phyloP scores from a whole-genome alignment of 2,329 filamentous ascomycete species.

The Purpureocillium lavendulum region DNA sequence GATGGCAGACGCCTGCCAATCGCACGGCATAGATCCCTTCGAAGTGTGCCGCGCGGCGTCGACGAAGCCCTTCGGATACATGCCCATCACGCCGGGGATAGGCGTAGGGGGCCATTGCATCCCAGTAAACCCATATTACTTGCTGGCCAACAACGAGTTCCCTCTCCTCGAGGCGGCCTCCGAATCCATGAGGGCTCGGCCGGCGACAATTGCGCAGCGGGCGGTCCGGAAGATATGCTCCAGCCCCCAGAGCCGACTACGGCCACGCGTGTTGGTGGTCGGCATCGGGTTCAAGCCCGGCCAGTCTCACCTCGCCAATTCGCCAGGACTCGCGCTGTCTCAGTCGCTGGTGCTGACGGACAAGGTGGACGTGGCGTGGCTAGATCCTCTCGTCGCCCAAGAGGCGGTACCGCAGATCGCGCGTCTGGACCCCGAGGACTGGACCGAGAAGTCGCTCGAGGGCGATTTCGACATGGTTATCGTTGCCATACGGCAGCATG shows the following conservation, averaged over 20 bases:
- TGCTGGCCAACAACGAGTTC: constrained; percentile 37
- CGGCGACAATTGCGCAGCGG: constrained; percentile 27
- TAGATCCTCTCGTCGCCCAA: constrained; percentile 34
- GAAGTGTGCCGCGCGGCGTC: constrained; percentile 41
- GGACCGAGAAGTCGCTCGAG: constrained; percentile 28
- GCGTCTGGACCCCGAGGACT: constrained; percentile 26
- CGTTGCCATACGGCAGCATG: constrained; percentile 32
- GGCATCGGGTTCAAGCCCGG: constrained; percentile 43
- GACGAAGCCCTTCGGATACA: constrained; percentile 46
- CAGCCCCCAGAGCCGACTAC: background rate
- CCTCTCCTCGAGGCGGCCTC: constrained; percentile 36
- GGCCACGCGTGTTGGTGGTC: constrained; percentile 30
- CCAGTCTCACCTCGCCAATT: constrained; percentile 37
- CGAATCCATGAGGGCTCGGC: constrained; percentile 33
- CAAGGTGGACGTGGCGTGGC: constrained; percentile 33
- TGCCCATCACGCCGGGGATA: constrained; percentile 35
- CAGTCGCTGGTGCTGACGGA: constrained; percentile 25
- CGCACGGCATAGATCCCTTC: constrained; percentile 37
- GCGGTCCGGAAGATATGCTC: constrained; percentile 21
- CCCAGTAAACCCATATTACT: constrained; percentile 45
- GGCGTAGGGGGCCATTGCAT: constrained; percentile 50
- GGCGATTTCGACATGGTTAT: constrained; percentile 32
- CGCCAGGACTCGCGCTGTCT: constrained; percentile 34
- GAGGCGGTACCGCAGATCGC: constrained; percentile 29
- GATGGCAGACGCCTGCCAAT: constrained; percentile 43